Evolutionary conservation across 345 rosid species (phyloP), one percentile per base, ranked within the genome.

Genomic region (Dovyalis caffra): DNA sequence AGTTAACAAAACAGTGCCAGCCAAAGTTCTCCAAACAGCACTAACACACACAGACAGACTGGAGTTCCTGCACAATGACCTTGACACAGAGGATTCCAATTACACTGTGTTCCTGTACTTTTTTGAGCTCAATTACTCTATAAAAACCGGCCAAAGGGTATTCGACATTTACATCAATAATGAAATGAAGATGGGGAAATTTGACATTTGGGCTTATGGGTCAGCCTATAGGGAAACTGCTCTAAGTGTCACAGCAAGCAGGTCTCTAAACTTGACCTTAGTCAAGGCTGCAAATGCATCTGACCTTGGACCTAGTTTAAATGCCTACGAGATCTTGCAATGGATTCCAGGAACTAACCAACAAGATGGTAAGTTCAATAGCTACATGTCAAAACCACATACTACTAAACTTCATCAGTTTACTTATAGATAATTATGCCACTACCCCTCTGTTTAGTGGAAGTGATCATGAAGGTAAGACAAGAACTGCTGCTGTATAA

Each of bases 91-190:
- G n/a, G 64, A 76, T 26, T 32, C 71, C 49, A 83, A 79, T 78
- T 90, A 88, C 77, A 81, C 80, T 5, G 20, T 90, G n/a, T 84
- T 76, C 80, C 90, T 90, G 83, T 85, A 86, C 89, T 90, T 90
- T 80, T 81, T 86, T n/a, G 91, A 90, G 79, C 84, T 84, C 67
- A 18, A 85, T 79, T 73, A 37, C 61, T 61, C 70, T 26, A 70
- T 82, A 40, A 79, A 68, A 77, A 8, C n/a, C 57, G 85, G 88
- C 15, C 76, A 87, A 77, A 85, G 95, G 82, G 76, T 83, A 70
- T 88, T 90, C 15, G 83, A 88, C 68, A 74, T 90, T 71, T 82
- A 68, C 67, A 66, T 90, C 70, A 85, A 90, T 74, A 66, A 80
- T 29, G 82, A 70, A 71, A 84, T 62, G 51, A 70, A 58, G 34